These are phyloP conservation scores for Ogataea ramenticola DNA, from an alignment of 805 yeast genomes.

Conservation along the genomic window DNA sequence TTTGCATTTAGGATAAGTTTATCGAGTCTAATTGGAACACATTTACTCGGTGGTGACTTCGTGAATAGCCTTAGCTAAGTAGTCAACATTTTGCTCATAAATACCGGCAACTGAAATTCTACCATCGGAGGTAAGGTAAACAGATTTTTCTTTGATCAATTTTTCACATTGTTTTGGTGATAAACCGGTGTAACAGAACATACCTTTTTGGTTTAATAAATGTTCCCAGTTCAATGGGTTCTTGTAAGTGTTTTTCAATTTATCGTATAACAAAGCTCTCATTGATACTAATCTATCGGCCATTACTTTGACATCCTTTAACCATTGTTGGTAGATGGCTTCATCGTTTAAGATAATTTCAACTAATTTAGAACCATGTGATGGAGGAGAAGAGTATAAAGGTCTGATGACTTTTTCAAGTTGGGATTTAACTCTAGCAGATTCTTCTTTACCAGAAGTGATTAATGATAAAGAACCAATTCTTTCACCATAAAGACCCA, in stretches of 20 bases:
- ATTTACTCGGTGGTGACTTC: constrained; percentile 30
- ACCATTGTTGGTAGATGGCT: constrained; percentile 66
- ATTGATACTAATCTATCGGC: constrained; percentile 70
- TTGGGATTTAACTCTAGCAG: constrained; percentile 49
- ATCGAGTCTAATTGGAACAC: no score
- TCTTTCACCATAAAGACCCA: constrained; percentile 94
- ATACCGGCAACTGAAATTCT: constrained; percentile 89
- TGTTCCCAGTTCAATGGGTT: constrained; percentile 75
- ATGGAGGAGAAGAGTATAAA: constrained; percentile 88
- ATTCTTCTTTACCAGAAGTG: constrained; percentile 48
- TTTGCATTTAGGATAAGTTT: no score
- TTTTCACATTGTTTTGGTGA: constrained; percentile 59
- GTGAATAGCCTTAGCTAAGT: constrained; percentile 56
- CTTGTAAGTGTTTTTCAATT: constrained; percentile 43
- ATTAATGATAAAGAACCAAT: constrained; percentile 73
- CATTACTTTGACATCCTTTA: constrained; percentile 69
- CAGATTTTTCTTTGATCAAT: constrained; percentile 61
- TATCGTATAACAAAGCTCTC: constrained; percentile 56
- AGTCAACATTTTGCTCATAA: constrained; percentile 70
- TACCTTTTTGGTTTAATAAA: constrained; percentile 83
- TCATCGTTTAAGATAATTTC: constrained; percentile 62
- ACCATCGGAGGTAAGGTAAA: constrained; percentile 86
- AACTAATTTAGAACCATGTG: constrained; percentile 88
- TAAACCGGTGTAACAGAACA: constrained; percentile 92
- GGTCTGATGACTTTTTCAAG: constrained; percentile 80